Base-by-base conservation (phyloP, 2,329 filamentous ascomycete species). In the Colletotrichum orchidophilum region DNA sequence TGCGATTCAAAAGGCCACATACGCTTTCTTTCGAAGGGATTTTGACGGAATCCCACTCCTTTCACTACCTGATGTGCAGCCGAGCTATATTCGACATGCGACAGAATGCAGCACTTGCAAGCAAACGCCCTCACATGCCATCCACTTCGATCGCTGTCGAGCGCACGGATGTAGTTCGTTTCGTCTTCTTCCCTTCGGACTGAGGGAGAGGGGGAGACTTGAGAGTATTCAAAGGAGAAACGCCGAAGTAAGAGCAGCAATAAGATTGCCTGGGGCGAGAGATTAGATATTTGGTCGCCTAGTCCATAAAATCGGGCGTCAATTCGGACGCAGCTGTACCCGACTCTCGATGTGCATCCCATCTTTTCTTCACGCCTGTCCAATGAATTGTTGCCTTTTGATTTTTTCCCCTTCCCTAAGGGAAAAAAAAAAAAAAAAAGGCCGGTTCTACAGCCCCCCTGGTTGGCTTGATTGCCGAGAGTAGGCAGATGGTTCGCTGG, bases 381-480 rank as follows among this genome's bases (percentile, higher is more conserved):
- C 35, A 42, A 42, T 42, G 13, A 42, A 42, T 18, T 7, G n/a
- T 18, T 8, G 18, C 9, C 18, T 15, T 18, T 18, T 18, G 15
- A 8, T 42, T 42, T 42, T 18, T 18, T 8, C 18, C 39, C 39
- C 15, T 7, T 42, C n/a, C 8, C 13, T n/a, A n/a, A n/a, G n/a
- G n/a, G n/a, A n/a, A n/a, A n/a, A n/a, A n/a, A n/a, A n/a, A n/a
- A 18, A n/a, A 42, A 18, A 42, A 6, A 42, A 18, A 39, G 7
- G 39, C 4, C n/a, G 39, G 39, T 42, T 18, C 39, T 42, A 11
- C 12, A 33, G 31, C 31, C 12, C 31, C 39, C 18, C 42, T 70
- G 63, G 57, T 70, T 67, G 67, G 63, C 4, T 62, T 29, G 50
- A 67, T 67, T 67, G 63, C 57, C 57, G 67, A 62, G 67, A 58